Conservation (phyloP, 2,329 filamentous ascomycete species). For the Chaetomium sp. region DNA sequence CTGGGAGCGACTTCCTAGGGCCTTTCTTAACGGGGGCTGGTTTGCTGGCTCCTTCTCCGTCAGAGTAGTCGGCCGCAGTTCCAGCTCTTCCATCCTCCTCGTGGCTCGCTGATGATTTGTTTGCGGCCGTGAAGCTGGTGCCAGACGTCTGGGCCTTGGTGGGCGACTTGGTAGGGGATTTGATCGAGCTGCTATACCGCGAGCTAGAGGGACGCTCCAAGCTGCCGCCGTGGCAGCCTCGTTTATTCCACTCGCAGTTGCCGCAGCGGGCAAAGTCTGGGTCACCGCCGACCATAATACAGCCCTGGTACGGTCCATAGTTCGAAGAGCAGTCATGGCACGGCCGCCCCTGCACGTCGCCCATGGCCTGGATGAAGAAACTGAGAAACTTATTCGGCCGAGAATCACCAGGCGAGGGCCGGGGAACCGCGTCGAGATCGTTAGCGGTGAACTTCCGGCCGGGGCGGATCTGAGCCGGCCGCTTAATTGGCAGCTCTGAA, state of each 20-base stretch:
- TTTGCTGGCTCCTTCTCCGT: neutral
- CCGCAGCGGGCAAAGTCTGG: slow-evolving; percentile 51
- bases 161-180: slow-evolving; percentile 1
- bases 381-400: slow-evolving; percentile 52
- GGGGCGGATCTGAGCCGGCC: slow-evolving; percentile 47
- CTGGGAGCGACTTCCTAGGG: slow-evolving; percentile 22
- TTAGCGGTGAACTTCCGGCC: slow-evolving; percentile 46
- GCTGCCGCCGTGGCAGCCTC: slow-evolving; percentile 36
- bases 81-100: neutral
- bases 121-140: slow-evolving; percentile 35
- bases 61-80: neutral
- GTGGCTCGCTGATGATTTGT: slow-evolving; percentile 11
- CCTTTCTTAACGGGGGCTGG: slow-evolving; percentile 14
- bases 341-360: slow-evolving; percentile 44
- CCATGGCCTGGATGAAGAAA: slow-evolving; percentile 55
- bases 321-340: slow-evolving; percentile 49
- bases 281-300: slow-evolving; percentile 46
- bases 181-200: neutral
- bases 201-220: slow-evolving; percentile 15
- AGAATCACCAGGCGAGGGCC: slow-evolving; percentile 41
- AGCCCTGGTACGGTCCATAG: slow-evolving; percentile 49
- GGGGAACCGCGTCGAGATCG: slow-evolving; percentile 47
- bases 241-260: slow-evolving; percentile 54
- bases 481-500: slow-evolving; percentile 43
- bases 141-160: slow-evolving; percentile 4